A percentile compares a stretch with the other conserved stretches of the same genome.
phyloP scores from a whole-genome alignment of 148 eudicot species.

The Silene uniflora region DNA sequence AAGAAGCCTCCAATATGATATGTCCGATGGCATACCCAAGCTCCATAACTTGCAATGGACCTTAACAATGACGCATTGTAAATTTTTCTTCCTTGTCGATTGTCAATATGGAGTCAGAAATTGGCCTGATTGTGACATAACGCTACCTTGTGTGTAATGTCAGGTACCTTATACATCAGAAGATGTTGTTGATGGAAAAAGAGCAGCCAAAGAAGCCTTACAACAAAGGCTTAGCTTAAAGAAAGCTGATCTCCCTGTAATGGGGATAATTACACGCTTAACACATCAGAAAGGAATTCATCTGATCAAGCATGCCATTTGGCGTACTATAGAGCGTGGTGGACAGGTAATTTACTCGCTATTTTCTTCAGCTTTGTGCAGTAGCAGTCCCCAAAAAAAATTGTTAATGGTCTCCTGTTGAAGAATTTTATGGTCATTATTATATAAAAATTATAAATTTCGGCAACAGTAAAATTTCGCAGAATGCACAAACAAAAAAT shows the following conservation, averaged over 20 bases:
- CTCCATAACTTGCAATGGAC: too few relatives aligned
- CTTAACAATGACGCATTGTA: too few relatives aligned
- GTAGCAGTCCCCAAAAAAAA: not conserved
- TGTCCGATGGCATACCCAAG: too few relatives aligned
- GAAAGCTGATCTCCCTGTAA: conserved; percentile 63
- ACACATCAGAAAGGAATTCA: conserved; percentile 98
- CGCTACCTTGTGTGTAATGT: conserved; percentile 19
- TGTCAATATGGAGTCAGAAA: conserved; percentile 7
- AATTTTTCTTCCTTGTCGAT: not conserved
- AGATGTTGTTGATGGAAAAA: conserved; percentile 83
- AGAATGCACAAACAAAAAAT: not conserved
- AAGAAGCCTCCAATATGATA: too few relatives aligned
- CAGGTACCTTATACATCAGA: conserved; percentile 83
- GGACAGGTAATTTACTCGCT: conserved; percentile 59
- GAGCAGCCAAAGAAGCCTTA: conserved; percentile 87
- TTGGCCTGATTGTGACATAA: conserved; percentile 3
- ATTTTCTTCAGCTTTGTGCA: not conserved
- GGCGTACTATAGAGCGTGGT: conserved; percentile 84
- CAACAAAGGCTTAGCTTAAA: conserved; percentile 78
- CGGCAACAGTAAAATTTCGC: not conserved
- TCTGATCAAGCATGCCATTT: conserved; percentile 93
- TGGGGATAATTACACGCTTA: conserved; percentile 88
- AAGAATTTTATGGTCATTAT: too few relatives aligned
- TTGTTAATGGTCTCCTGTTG: too few relatives aligned
- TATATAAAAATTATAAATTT: too few relatives aligned